Evolutionary conservation across 2,329 filamentous ascomycete genomes (phyloP).

Genomic region (Cladorrhinum sp.): DNA sequence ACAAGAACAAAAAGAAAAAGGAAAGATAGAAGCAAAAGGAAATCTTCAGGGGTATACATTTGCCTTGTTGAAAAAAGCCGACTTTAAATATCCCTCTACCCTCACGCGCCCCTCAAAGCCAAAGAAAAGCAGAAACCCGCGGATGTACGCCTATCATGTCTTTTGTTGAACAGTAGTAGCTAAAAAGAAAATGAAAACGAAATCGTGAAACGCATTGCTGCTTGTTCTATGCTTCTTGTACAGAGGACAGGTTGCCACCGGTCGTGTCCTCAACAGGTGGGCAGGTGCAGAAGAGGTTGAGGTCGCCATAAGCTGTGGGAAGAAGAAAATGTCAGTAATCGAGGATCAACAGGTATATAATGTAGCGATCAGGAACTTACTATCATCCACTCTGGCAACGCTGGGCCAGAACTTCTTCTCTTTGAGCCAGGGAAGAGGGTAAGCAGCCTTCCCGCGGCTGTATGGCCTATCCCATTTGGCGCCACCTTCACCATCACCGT

Average conservation of each 20-base stretch:
- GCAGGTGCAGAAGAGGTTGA: conserved; percentile 93
- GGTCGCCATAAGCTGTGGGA: conserved; percentile 85
- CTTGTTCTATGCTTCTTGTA: conserved; percentile 16
- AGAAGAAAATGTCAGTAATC: conserved; percentile 17
- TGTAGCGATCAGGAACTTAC: conserved; percentile 50
- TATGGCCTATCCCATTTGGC: conserved; percentile 79
- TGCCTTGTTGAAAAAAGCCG: conserved; percentile 16
- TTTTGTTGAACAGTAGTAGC: not conserved
- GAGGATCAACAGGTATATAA: not conserved
- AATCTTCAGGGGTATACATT: not conserved
- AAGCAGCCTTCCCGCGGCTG: conserved; percentile 76
- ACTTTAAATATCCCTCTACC: not conserved
- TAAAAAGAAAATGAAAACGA: not conserved
- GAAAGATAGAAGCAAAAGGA: not conserved
- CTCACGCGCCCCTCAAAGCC: not conserved
- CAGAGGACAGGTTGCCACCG: conserved; percentile 25
- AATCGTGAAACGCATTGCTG: not conserved
- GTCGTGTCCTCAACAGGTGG: conserved; percentile 71
- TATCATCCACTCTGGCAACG: conserved; percentile 82
- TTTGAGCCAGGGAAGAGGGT: conserved; percentile 74
- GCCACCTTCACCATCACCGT: conserved; percentile 48
- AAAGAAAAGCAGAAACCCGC: not conserved
- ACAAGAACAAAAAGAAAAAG: not conserved
- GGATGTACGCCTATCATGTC: not conserved
- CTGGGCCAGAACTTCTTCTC: conserved; percentile 99